Evolutionary conservation across 352 stramenopile species (phyloP).

Genomic region (Phytophthora megakarya): DNA sequence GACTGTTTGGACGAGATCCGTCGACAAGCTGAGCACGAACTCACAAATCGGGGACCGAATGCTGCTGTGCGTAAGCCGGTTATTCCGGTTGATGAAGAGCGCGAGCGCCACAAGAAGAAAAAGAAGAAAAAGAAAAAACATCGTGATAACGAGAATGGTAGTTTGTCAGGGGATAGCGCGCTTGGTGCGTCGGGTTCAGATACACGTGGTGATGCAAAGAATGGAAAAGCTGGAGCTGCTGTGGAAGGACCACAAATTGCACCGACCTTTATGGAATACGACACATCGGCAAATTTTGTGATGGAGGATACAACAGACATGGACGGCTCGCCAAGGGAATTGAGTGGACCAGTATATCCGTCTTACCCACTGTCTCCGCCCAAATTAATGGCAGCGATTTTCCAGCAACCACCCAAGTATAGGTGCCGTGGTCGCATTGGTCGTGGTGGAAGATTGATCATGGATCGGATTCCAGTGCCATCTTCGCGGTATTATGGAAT

Average conservation of each 20-base stretch:
- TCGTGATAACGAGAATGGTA: slow-evolving; percentile 46
- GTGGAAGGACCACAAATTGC: slow-evolving; percentile 44
- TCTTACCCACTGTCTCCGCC: slow-evolving; percentile 71
- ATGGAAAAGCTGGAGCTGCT: slow-evolving; percentile 15
- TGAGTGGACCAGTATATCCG: slow-evolving; percentile 48
- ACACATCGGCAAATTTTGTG: slow-evolving; percentile 67
- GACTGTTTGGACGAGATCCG: slow-evolving; percentile 82
- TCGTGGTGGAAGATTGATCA: slow-evolving; percentile 69
- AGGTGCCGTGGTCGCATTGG: slow-evolving; percentile 73
- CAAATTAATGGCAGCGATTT: slow-evolving; percentile 67
- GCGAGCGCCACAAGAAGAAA: slow-evolving; percentile 52
- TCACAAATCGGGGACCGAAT: slow-evolving; percentile 46
- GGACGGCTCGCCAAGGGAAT: slow-evolving; percentile 28
- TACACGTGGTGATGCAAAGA: slow-evolving; percentile 20
- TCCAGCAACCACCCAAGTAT: slow-evolving; percentile 75
- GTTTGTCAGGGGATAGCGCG: slow-evolving; percentile 1
- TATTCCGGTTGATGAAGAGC: slow-evolving; percentile 63
- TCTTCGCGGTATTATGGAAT: slow-evolving; percentile 57
- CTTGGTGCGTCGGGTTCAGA: slow-evolving; percentile 11
- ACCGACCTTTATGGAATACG: slow-evolving; percentile 77
- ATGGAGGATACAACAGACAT: slow-evolving; percentile 48
- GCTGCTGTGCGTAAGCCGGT: slow-evolving; percentile 51
- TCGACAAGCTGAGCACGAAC: slow-evolving; percentile 65
- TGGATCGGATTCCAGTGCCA: slow-evolving; percentile 74
- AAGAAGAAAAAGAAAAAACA: slow-evolving; percentile 85